Evolutionary conservation across 805 yeast species (phyloP), one percentile per base, ranked within the genome.

Genomic region (Metschnikowia koreensis): DNA sequence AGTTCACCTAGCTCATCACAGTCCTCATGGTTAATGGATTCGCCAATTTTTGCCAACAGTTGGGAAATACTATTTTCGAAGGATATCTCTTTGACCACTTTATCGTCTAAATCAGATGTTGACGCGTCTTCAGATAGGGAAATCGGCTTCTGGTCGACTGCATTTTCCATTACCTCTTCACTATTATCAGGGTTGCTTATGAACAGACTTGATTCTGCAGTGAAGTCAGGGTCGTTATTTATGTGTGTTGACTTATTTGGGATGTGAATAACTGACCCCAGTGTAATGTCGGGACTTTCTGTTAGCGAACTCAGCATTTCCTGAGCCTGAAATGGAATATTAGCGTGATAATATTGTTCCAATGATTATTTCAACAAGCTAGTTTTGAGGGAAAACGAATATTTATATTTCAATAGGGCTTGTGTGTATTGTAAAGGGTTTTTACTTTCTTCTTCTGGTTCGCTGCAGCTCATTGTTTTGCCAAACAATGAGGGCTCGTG

Each of bases 171-270:
- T 2, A 26, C 44, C 29, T 7, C 29, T 7, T 33, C 16, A 33
- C 47, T 38, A n/a, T 31, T 36, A 10, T 44, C 41, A 5, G 60
- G 60, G 37, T 56, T 45, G 22, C 58, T 55, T 9, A 59, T 49
- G 34, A 59, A 59, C 62, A 59, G 62, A 28, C 62, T 57, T 5
- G 62, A 59, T 13, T 55, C 60, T 4, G 54, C 53, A 10, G 59
- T 50, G 37, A 40, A 38, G 5, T 51, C 53, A 6, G 16, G 36
- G 16, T 9, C 11, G 2, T 46, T 42, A 16, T 15, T n/a, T 8
- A 34, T 27, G 2, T 16, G 5, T 12, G 10, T 17, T 31, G 27
- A 26, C 9, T 10, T 39, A 12, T 38, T 28, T 11, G 34, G 12
- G 1, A 31, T 22, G 15, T 41, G 38, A 28, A 36, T 28, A 7